Base-by-base conservation (phyloP, 2,329 filamentous ascomycete genomes). In the Aschersonia sp. region DNA sequence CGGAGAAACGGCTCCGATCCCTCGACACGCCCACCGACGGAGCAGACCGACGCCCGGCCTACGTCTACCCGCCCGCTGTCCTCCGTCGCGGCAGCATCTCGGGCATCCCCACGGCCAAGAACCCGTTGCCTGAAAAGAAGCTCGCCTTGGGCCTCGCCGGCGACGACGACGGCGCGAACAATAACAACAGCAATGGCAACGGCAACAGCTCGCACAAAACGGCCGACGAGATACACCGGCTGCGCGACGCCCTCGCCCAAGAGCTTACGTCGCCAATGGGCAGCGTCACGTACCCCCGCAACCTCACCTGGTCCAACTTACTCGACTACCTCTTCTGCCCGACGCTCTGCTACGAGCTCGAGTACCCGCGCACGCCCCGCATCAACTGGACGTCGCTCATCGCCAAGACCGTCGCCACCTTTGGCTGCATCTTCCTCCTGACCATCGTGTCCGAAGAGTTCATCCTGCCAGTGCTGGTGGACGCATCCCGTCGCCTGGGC, bases 331-430 rank as follows among this genome's bases (percentile, higher is more conserved):
- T 96, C 9, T 78, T 92, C 59, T 97, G 89, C 59, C 92, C 92
- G 12, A 98, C 92, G 0, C 77, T 98, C 28, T 98, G 92, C 72
- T 98, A 98, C 66, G 92, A 98, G 66, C 75, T 97, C 45, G 91
- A 97, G 63, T 98, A 97, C 63, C 92, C 92, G 2, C 83, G 92
- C 45, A 89, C 78, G 9, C 62, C 75, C 9, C 68, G 71, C n/a
- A 80, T 88, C 50, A 79, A 86, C 56, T 95, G 86, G 82, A 74
- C 79, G 28, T 83, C 89, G 53, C 77, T 97, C 43, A 78, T 86
- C 50, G 85, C 83, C 64, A 97, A 97, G 66, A 80, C 87, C 29
- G 66, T 89, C 12, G 92, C 92, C 44, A 85, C 92, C 1, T 97
- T 97, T 61, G 92, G 92, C 45, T 95, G 91, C 65, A 94, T 98